Conservation (phyloP, 2,329 filamentous ascomycete species). For the Volutella citrinella region DNA sequence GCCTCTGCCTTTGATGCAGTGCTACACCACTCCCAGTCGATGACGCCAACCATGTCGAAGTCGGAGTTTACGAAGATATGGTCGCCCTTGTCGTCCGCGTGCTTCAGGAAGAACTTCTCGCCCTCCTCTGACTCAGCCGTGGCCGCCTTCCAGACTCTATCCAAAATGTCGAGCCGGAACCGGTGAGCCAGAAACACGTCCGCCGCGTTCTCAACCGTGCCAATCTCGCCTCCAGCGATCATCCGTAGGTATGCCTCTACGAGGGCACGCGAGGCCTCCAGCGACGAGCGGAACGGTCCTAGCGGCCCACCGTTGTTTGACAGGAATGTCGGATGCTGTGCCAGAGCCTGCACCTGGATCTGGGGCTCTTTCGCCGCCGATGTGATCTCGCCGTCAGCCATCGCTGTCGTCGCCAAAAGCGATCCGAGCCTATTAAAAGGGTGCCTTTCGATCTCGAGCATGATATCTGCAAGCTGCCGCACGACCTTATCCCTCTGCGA, state of each 20-base stretch:
- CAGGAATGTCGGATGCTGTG: slow-evolving; percentile 14
- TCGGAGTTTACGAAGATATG: slow-evolving; percentile 39
- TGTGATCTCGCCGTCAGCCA: not conserved
- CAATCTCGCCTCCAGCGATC: slow-evolving; percentile 25
- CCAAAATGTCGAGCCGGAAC: slow-evolving; percentile 5
- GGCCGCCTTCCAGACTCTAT: slow-evolving; percentile 3
- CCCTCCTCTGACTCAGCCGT: too few species aligned
- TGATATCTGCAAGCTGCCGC: slow-evolving; percentile 29
- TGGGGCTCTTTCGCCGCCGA: not conserved
- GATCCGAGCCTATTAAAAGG: slow-evolving; percentile 28
- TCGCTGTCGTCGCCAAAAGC: slow-evolving; percentile 6
- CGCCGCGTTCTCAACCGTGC: not conserved
- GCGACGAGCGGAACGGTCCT: slow-evolving; percentile 23
- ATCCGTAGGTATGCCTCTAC: slow-evolving; percentile 20
- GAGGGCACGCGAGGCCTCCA: slow-evolving; percentile 12
- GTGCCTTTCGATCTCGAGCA: slow-evolving; percentile 30
- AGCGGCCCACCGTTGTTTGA: slow-evolving; percentile 8
- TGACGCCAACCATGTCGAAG: slow-evolving; percentile 39
- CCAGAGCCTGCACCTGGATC: slow-evolving; percentile 10
- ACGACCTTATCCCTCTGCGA: slow-evolving; percentile 28
- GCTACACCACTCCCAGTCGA: slow-evolving; percentile 42
- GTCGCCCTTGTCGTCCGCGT: slow-evolving; percentile 45
- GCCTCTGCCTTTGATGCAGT: slow-evolving; percentile 26
- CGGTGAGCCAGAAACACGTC: slow-evolving; percentile 19
- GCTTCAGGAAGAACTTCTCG: slow-evolving; percentile 34